Evolutionary conservation across 345 rosid genomes (phyloP), one percentile per base, ranked within the genome.

Genomic region (Eutrema yunnanense): DNA sequence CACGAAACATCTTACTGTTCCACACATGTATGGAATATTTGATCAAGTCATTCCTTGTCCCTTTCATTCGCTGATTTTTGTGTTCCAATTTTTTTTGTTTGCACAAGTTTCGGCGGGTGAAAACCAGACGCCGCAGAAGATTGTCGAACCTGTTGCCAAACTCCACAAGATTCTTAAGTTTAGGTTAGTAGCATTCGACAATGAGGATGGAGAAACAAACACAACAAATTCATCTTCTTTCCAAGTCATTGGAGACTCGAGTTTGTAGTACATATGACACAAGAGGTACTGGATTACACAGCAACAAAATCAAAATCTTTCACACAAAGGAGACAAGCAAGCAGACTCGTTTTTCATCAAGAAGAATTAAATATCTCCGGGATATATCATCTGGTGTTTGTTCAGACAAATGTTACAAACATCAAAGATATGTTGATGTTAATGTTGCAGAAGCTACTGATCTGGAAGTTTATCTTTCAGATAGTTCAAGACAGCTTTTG

Each of bases 391-490:
- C 22, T 36, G 42, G 59, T 53, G 36, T 47, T 52, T 29, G 65
- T 69, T n/a, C 69, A 75, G 6, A 62, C 32, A 69, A 46, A 69
- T 75, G 43, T 75, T 70, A 70, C 67, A 76, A 63, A 71, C 67
- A 64, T 42, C 50, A 65, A 9, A 37, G 9, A 14, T 62, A 30
- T 51, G 37, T 2, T 16, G 16, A 52, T 44, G 42, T 76, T 9
- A 32, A 41, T 34, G 40, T 47, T 34, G 64, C 44, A 8, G 44
- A 61, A 44, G 42, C 68, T 84, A 86, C 40, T 81, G 67, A 62
- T 81, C 85, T 14, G 92, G 92, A 75, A 93, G 54, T 82, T 78
- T 90, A 81, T 90, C 97, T 85, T 82, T 94, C 79, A 94, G 66
- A 80, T 94, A 90, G 62, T 73, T 85, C 77, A 90, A 76, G 43